A percentile compares a stretch with the other conserved stretches of the same genome.
phyloP scores from a whole-genome alignment of 306 rosid species.

The Psophocarpus tetragonolobus region DNA sequence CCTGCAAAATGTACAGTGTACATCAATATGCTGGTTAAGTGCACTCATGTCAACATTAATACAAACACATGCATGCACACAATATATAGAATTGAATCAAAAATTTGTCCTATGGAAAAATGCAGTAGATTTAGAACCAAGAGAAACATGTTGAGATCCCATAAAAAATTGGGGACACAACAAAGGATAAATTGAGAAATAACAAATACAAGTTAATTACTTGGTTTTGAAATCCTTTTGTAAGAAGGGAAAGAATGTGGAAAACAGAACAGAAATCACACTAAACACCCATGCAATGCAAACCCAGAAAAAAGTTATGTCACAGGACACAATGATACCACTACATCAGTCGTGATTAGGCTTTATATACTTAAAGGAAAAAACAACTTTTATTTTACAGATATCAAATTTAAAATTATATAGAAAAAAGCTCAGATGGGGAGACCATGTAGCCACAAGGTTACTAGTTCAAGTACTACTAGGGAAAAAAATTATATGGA shows the following conservation, averaged over 20 bases:
- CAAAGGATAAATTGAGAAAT: background rate
- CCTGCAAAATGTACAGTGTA: conserved; percentile 54
- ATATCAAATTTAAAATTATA: background rate
- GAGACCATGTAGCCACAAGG: background rate
- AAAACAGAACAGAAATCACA: background rate
- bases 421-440: background rate
- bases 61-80: background rate
- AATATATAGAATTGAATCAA: background rate
- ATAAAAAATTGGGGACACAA: background rate
- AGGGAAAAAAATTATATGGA: background rate
- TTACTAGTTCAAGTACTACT: background rate
- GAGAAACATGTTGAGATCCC: conserved; percentile 1
- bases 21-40: background rate
- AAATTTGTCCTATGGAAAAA: background rate
- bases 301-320: background rate
- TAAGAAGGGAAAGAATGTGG: background rate
- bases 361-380: background rate
- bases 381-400: conserved; percentile 14
- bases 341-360: background rate
- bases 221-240: background rate
- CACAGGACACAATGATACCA: conserved; percentile 16
- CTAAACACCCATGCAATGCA: background rate
- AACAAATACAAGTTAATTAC: background rate
- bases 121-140: background rate
- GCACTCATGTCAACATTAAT: conserved; percentile 6